phyloP scores from a whole-genome alignment of 441 rosid species.

The Brassica balearica region DNA sequence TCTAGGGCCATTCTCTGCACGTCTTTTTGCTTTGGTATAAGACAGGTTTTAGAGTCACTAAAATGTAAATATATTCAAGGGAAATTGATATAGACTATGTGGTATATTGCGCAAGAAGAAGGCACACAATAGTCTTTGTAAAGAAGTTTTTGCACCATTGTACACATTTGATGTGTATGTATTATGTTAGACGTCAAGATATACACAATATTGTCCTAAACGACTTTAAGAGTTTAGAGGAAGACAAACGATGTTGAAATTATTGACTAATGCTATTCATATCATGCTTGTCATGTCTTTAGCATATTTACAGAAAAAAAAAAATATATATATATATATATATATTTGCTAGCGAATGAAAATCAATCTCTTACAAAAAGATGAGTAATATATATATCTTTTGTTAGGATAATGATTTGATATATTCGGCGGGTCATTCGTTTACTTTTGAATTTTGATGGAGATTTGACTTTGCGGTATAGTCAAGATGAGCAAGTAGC shows the following conservation, averaged over 20 bases:
- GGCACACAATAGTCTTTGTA: conserved; percentile 22
- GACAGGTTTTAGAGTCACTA: background rate
- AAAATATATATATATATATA: too few relatives aligned
- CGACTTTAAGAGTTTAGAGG: too few relatives aligned
- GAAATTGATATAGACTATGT: conserved; percentile 1
- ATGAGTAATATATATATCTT: too few relatives aligned
- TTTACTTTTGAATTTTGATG: conserved; percentile 1
- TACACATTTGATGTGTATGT: background rate
- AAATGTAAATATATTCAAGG: conserved; percentile 10
- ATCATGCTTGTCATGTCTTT: too few relatives aligned
- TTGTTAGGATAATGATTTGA: background rate
- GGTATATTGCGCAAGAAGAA: conserved; percentile 7
- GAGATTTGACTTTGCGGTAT: conserved; percentile 9
- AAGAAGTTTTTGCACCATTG: conserved; percentile 6
- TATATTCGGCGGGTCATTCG: conserved; percentile 18
- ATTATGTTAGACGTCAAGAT: too few relatives aligned
- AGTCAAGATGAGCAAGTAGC: conserved; percentile 33
- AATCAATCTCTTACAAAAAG: too few relatives aligned
- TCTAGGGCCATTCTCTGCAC: conserved; percentile 55
- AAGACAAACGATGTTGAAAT: too few relatives aligned
- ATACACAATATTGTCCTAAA: too few relatives aligned
- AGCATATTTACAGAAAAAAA: too few relatives aligned
- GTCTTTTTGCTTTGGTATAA: conserved; percentile 39
- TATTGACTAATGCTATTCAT: too few relatives aligned
- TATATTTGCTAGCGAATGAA: too few relatives aligned